phyloP scores from a whole-genome alignment of 2,329 filamentous ascomycete genomes.

The Paraconiothyrium sp. region DNA sequence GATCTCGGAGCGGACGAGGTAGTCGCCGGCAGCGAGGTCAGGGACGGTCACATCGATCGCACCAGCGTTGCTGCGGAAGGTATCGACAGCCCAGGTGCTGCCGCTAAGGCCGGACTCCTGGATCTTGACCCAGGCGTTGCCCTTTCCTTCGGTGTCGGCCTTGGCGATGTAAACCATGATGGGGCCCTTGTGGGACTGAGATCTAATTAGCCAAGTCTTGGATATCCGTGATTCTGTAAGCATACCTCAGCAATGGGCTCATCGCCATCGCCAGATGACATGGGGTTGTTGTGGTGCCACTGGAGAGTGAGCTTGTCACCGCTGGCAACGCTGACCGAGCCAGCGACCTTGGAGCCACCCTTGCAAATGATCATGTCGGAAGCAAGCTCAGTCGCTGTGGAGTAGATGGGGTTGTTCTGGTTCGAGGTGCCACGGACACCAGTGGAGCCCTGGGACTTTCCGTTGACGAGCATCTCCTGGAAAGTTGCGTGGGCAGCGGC shows the following conservation, averaged over 20 bases:
- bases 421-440: constrained; percentile 56
- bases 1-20: constrained; percentile 57
- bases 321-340: constrained; percentile 57
- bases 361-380: constrained; percentile 50
- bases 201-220: neutral
- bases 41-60: constrained; percentile 56
- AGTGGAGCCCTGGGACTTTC: constrained; percentile 46
- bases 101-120: constrained; percentile 52
- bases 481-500: constrained; percentile 49
- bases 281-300: constrained; percentile 61
- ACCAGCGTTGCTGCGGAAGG: constrained; percentile 54
- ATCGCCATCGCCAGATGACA: constrained; percentile 49
- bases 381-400: constrained; percentile 37
- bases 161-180: constrained; percentile 64
- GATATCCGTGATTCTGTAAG: neutral
- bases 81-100: constrained; percentile 52
- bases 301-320: constrained; percentile 59
- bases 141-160: constrained; percentile 55
- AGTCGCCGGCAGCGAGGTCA: constrained; percentile 53
- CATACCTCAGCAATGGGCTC: constrained; percentile 59
- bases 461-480: constrained; percentile 54
- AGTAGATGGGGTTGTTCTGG: constrained; percentile 48
- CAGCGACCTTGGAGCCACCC: constrained; percentile 41
- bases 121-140: constrained; percentile 62
- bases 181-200: constrained; percentile 60